Evolutionary conservation across 163 green algal genomes (phyloP), one percentile per base, ranked within the genome.

Genomic region (Chlamydomonas reinhardtii): DNA sequence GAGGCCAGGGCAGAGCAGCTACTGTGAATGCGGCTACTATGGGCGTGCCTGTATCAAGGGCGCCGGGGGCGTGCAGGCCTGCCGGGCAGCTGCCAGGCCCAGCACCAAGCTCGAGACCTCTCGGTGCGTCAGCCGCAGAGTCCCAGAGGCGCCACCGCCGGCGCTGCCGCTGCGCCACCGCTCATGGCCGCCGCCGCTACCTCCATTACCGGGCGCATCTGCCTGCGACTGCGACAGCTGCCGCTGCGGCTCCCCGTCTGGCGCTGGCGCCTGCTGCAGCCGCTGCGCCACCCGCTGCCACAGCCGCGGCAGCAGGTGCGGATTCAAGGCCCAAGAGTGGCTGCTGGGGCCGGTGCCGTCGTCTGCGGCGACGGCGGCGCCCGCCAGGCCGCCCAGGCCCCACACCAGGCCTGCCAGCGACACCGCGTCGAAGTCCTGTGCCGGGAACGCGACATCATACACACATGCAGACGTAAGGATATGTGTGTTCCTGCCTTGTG

Each of bases 321-420:
- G 64, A 24, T 22, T n/a, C 29, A 2, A 24, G 1, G 29, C 64
- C 64, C 64, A 37, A 3, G n/a, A 9, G 9, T 29, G 19, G 64
- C 5, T 14, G 22, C 35, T n/a, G 48, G 48, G 11, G 48, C 48
- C 48, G 48, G 37, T 37, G 37, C 8, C 11, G 71, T 6, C 3
- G 37, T 0, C 22, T 34, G 32, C 6, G 12, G 19, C 22, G 22
- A 17, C 69, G 15, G 12, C 15, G 32, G 34, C 73, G 9, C 54
- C 73, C 17, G 73, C 64, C 43, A 84, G n/a, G 29, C 22, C 34
- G 43, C 77, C 77, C 39, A 84, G 65, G 29, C 77, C 77, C 77
- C 77, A 84, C 0, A 84, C 32, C 31, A 84, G 39, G 29, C 77
- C 64, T 2, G 77, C 64, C 29, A 84, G 77, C 17, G 65, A 56